These are phyloP conservation scores for Sordariomycetes sp. DNA, from an alignment of 2,329 filamentous ascomycete genomes.

Conservation along the genomic window DNA sequence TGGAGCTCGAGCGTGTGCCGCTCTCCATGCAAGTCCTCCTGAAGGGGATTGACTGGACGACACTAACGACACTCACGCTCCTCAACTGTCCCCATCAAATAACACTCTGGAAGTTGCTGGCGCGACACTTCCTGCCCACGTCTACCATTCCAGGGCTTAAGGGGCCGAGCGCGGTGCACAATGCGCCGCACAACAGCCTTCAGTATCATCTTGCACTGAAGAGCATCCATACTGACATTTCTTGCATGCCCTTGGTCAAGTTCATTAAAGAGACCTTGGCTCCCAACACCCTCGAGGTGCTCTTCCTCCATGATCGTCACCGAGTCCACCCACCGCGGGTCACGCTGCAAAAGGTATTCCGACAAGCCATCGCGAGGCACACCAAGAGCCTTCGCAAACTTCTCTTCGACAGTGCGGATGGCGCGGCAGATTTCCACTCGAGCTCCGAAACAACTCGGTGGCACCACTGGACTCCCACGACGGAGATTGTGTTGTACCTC, in stretches of 20 bases:
- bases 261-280: conserved; percentile 69
- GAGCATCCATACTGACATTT: conserved; percentile 61
- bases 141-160: conserved; percentile 3
- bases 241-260: conserved; percentile 53
- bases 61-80: conserved; percentile 58
- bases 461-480: conserved; percentile 51
- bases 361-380: conserved; percentile 57
- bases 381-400: conserved; percentile 57
- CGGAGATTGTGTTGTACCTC: conserved; percentile 58
- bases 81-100: conserved; percentile 63
- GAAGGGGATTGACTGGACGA: conserved; percentile 61
- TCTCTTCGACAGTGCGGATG: conserved; percentile 56
- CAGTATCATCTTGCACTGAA: conserved; percentile 56
- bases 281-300: conserved; percentile 65
- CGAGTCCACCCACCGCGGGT: conserved; percentile 30
- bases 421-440: conserved; percentile 15
- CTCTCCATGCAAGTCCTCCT: conserved; percentile 61
- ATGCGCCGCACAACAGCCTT: conserved; percentile 11
- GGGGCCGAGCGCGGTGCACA: not conserved
- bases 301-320: conserved; percentile 60
- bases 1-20: conserved; percentile 64
- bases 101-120: conserved; percentile 60
- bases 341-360: conserved; percentile 57
- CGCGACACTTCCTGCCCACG: conserved; percentile 43
- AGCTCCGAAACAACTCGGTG: not conserved